Percentiles rank a stretch among this genome's conserved stretches.
These are phyloP conservation scores for Arthrobotrys megalospora DNA, from an alignment of 2,329 filamentous ascomycete genomes.

Conservation along the genomic window DNA sequence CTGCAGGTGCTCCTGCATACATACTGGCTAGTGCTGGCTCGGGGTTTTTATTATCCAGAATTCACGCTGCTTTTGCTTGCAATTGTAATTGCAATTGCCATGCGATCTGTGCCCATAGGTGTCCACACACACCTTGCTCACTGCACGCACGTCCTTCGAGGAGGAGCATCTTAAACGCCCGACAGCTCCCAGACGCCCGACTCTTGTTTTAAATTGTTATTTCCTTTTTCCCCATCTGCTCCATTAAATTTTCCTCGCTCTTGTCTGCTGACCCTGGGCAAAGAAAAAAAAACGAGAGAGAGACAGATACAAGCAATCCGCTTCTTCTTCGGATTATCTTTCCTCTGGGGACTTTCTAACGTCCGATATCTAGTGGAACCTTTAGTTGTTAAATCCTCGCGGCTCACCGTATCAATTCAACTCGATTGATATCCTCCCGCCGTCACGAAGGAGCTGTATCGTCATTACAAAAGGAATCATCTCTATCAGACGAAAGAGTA, in stretches of 20 bases:
- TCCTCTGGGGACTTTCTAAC: constrained; percentile 40
- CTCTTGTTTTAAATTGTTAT: constrained; percentile 51
- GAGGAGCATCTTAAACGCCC: constrained; percentile 49
- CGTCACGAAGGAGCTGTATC: not conserved
- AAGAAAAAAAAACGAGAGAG: not conserved
- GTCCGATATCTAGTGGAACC: constrained; percentile 41
- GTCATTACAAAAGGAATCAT: not conserved
- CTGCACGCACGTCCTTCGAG: constrained; percentile 14
- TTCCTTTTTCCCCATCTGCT: constrained; percentile 6
- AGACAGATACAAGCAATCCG: constrained; percentile 1
- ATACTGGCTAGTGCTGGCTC: constrained; percentile 16
- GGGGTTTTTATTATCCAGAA: constrained; percentile 37
- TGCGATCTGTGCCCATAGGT: constrained; percentile 43
- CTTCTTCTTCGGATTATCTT: constrained; percentile 58
- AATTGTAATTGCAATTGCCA: constrained; percentile 24
- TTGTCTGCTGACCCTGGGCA: constrained; percentile 20
- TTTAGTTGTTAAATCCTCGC: constrained; percentile 24
- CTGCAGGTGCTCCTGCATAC: constrained; percentile 48
- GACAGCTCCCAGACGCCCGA: constrained; percentile 45
- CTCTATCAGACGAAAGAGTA: constrained; percentile 13
- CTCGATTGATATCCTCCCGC: constrained; percentile 4
- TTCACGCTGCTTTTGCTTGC: constrained; percentile 21
- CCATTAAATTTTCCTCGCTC: constrained; percentile 24
- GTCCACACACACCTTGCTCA: constrained; percentile 44
- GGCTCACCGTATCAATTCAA: constrained; percentile 23